A percentile compares a stretch with the other conserved stretches of the same genome.
Conservation (phyloP, 192 early-diverging fungal species). For the Coemansia sp. region DNA sequence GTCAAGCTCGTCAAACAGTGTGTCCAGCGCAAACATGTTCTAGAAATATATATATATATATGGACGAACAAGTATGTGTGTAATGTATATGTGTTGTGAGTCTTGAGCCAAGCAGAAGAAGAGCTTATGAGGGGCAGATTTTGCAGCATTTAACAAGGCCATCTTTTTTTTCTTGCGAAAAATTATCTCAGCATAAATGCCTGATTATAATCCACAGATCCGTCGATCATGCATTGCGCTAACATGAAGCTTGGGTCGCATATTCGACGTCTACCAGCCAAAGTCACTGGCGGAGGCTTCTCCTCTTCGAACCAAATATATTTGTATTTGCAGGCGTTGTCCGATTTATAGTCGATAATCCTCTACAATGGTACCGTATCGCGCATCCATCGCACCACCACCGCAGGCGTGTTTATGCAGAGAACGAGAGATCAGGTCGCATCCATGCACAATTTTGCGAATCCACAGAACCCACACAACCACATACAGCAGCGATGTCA, state of each 20-base stretch:
- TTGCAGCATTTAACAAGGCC: no score
- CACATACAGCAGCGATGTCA: neutral
- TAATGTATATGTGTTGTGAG: no score
- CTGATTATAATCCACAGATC: no score
- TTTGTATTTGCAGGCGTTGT: constrained; percentile 42
- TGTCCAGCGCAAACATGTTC: constrained; percentile 71
- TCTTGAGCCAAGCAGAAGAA: no score
- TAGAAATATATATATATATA: constrained; percentile 55
- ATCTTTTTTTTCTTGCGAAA: no score
- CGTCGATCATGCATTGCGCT: neutral
- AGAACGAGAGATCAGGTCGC: constrained; percentile 5
- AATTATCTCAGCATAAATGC: no score
- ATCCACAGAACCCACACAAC: neutral
- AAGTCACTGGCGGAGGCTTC: constrained; percentile 8
- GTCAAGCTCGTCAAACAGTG: constrained; percentile 79
- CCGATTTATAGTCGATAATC: constrained; percentile 19
- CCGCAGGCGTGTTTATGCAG: constrained; percentile 3
- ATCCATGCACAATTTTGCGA: constrained; percentile 10
- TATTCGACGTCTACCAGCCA: neutral
- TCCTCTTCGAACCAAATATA: constrained; percentile 28
- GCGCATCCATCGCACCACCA: constrained; percentile 20
- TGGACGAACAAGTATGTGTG: neutral
- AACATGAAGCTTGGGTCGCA: neutral
- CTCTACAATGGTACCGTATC: constrained; percentile 37
- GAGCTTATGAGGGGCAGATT: no score